Percentiles rank a stretch among this genome's conserved stretches.
These are phyloP conservation scores for Rhizoclosmatium sp. DNA, from an alignment of 192 early-diverging fungal genomes.

Conservation along the genomic window DNA sequence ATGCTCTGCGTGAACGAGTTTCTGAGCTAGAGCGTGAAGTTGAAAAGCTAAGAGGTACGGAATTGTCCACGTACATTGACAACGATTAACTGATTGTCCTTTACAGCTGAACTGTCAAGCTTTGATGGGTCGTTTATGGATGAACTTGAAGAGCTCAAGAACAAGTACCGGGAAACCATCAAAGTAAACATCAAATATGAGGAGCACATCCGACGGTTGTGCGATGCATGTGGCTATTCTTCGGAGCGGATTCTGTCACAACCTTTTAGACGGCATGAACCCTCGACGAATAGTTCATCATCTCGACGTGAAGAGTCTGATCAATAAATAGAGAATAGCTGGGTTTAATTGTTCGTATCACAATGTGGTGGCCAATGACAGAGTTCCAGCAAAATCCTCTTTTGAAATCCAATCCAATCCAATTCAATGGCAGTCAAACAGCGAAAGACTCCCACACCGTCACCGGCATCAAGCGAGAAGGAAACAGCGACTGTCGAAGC, in stretches of 20 bases:
- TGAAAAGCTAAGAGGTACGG: constrained; percentile 26
- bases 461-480: not conserved
- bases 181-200: constrained; percentile 49
- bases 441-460: not conserved
- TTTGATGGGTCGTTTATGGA: constrained; percentile 42
- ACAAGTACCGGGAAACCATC: constrained; percentile 47
- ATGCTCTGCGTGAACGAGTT: constrained; percentile 27
- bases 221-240: constrained; percentile 12
- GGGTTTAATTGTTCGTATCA: too few species aligned
- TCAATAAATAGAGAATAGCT: not conserved
- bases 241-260: constrained; percentile 18
- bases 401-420: too few species aligned
- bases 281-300: not conserved
- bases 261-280: not conserved
- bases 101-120: constrained; percentile 37
- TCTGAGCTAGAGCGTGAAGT: constrained; percentile 33
- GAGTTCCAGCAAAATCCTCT: not conserved
- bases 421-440: not conserved
- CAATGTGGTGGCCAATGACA: not conserved
- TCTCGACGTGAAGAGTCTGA: not conserved
- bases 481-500: not conserved
- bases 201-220: constrained; percentile 41
- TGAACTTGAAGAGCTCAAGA: constrained; percentile 49
- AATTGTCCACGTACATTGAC: not conserved
- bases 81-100: not conserved